Conservation (phyloP, 345 rosid species). For the Brassica carinata region DNA sequence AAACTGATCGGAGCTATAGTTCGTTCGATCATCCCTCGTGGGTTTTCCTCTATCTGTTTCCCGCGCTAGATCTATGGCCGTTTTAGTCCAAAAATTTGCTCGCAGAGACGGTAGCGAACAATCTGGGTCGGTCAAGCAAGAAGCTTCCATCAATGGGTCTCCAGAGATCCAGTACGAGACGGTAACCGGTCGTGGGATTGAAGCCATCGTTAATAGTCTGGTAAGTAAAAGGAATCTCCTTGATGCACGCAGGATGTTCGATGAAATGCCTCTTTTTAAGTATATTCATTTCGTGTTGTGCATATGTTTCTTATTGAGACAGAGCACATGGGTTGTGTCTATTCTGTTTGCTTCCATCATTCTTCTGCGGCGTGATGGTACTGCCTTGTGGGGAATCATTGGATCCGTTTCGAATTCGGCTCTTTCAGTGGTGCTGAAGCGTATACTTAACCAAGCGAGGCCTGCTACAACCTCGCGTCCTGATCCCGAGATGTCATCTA, state of each 20-base stretch:
- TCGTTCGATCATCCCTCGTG: constrained; percentile 22
- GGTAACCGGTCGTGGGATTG: constrained; percentile 44
- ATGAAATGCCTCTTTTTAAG: too few relatives aligned
- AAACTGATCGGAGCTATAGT: constrained; percentile 19
- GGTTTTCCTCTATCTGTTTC: constrained; percentile 17
- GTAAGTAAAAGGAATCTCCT: constrained; percentile 43
- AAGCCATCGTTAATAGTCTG: constrained; percentile 64
- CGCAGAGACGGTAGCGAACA: too few relatives aligned
- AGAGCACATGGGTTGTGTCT: too few relatives aligned
- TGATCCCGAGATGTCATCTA: too few relatives aligned
- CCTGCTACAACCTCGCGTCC: too few relatives aligned
- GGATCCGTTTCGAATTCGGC: constrained; percentile 58
- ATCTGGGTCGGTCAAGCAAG: too few relatives aligned
- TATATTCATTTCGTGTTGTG: too few relatives aligned
- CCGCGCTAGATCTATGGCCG: too few relatives aligned
- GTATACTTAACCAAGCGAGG: too few relatives aligned
- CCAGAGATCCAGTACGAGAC: constrained; percentile 16
- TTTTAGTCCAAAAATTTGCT: too few relatives aligned
- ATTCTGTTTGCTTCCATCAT: constrained; percentile 38
- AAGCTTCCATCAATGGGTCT: constrained; percentile 29
- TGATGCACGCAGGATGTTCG: too few relatives aligned
- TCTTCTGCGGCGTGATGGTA: constrained; percentile 67
- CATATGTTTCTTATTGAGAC: too few relatives aligned
- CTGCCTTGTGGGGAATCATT: constrained; percentile 63
- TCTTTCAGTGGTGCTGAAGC: constrained; percentile 47